These are phyloP conservation scores for Auxenochlorella protothecoides DNA, from an alignment of 139 green algal genomes.

Conservation along the genomic window DNA sequence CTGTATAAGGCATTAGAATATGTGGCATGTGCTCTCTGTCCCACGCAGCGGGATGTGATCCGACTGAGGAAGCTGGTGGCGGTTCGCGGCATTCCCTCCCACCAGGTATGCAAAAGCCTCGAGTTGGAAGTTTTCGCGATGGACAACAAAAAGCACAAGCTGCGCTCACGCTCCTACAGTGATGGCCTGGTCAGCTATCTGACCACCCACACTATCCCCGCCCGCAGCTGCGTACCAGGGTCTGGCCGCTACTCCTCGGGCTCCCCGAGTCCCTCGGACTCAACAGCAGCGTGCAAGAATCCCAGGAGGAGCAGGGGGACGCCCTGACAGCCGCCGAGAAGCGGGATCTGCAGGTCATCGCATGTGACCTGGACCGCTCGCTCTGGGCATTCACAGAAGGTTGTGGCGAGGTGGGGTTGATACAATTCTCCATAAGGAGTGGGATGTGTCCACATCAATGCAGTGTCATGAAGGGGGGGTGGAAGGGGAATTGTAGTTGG, in stretches of 20 bases:
- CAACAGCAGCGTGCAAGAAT: no score
- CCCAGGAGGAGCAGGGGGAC: conserved; percentile 1
- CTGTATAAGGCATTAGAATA: no score
- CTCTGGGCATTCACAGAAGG: conserved; percentile 57
- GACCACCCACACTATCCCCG: no score
- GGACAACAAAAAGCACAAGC: no score
- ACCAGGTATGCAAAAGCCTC: no score
- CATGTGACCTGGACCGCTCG: conserved; percentile 62
- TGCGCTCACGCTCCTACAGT: no score
- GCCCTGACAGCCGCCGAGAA: conserved; percentile 35
- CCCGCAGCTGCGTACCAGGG: conserved; percentile 35
- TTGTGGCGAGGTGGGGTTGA: not conserved
- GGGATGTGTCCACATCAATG: not conserved
- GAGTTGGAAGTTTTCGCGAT: no score
- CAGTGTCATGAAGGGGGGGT: not conserved
- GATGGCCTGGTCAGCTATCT: no score
- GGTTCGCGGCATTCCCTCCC: conserved; percentile 39
- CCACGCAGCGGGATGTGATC: conserved; percentile 36
- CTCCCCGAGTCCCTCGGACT: not conserved
- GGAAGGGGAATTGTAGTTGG: no score
- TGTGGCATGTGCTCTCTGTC: not conserved
- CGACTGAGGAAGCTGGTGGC: conserved; percentile 51
- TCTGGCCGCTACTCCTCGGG: conserved; percentile 64
- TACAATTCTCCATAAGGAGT: no score
- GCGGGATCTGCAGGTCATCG: conserved; percentile 24